Conservation (phyloP, 2,329 filamentous ascomycete species). For the Pezicula carpinea region DNA sequence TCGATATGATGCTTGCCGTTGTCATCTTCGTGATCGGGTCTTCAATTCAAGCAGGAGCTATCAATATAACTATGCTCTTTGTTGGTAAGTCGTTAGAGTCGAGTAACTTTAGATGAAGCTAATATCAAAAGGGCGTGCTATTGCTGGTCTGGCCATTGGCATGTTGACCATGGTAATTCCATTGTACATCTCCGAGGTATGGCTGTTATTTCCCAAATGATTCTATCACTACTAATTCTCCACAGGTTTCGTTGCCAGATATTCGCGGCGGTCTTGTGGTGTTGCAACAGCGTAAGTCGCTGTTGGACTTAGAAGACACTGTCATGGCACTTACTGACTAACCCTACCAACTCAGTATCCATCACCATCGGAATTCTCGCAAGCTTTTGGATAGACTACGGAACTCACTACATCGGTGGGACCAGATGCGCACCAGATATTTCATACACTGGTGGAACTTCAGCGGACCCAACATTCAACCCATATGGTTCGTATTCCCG, state of each 20-base stretch:
- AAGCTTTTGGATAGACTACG: slow-evolving; percentile 26
- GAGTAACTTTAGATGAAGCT: not conserved
- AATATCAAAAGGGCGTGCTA: slow-evolving; percentile 32
- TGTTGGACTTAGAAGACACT: slow-evolving; percentile 8
- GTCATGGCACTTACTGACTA: not conserved
- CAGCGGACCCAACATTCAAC: slow-evolving; percentile 12
- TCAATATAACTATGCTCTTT: slow-evolving; percentile 37
- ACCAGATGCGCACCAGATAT: slow-evolving; percentile 16
- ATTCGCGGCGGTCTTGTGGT: slow-evolving; percentile 24
- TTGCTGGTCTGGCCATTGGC: slow-evolving; percentile 45
- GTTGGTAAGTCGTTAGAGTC: slow-evolving; percentile 20
- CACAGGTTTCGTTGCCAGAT: slow-evolving; percentile 20
- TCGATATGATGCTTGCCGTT: slow-evolving; percentile 27
- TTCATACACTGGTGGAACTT: slow-evolving; percentile 16
- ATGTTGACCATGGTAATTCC: slow-evolving; percentile 42
- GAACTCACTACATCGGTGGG: slow-evolving; percentile 24
- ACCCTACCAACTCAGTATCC: slow-evolving; percentile 4
- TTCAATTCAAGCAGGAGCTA: slow-evolving; percentile 28
- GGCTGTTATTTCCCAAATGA: not conserved
- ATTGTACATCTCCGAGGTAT: slow-evolving; percentile 34
- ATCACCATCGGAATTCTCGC: slow-evolving; percentile 26
- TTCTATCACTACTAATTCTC: not conserved
- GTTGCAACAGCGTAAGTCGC: slow-evolving; percentile 21
- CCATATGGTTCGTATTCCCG: too few relatives aligned
- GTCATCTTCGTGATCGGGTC: slow-evolving; percentile 27